phyloP scores from a whole-genome alignment of 768 basidiomycete species.

The Boletus edulis region DNA sequence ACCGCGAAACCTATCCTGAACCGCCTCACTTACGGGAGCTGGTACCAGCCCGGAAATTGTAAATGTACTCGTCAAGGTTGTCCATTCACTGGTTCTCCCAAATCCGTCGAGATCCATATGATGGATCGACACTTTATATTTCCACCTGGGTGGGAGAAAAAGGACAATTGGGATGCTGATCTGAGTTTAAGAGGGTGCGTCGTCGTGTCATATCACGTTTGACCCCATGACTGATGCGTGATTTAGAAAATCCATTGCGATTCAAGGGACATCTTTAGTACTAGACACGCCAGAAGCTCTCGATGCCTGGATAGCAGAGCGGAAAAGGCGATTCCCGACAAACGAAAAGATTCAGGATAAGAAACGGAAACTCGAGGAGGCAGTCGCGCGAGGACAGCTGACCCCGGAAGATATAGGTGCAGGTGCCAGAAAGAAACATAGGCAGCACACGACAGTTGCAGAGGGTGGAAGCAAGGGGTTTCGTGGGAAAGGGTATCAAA shows the following conservation, averaged over 20 bases:
- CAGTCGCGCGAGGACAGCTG: slow-evolving; percentile 76
- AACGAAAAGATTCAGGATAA: slow-evolving; percentile 70
- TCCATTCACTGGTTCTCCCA: slow-evolving; percentile 63
- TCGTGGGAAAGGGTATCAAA: slow-evolving; percentile 13
- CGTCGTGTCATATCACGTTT: neutral
- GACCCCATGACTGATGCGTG: slow-evolving; percentile 6
- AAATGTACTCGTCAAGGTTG: slow-evolving; percentile 67
- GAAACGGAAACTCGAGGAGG: slow-evolving; percentile 75
- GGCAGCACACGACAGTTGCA: slow-evolving; percentile 21
- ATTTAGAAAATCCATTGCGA: slow-evolving; percentile 63
- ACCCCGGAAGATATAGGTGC: slow-evolving; percentile 44
- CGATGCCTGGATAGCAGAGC: slow-evolving; percentile 83
- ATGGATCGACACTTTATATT: slow-evolving; percentile 90
- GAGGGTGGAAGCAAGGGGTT: slow-evolving; percentile 3
- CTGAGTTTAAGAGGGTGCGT: slow-evolving; percentile 74
- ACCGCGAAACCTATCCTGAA: slow-evolving; percentile 13
- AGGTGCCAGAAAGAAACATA: slow-evolving; percentile 42
- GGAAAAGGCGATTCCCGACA: slow-evolving; percentile 85
- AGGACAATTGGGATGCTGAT: slow-evolving; percentile 76
- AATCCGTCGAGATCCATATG: slow-evolving; percentile 75
- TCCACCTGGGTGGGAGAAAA: slow-evolving; percentile 69
- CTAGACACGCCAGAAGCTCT: slow-evolving; percentile 83
- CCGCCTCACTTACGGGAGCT: slow-evolving; percentile 31
- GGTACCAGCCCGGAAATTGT: slow-evolving; percentile 62
- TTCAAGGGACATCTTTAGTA: slow-evolving; percentile 74